Evolutionary conservation across 2,329 filamentous ascomycete genomes (phyloP), one percentile per base, ranked within the genome.

Genomic region (Botrytis byssoidea): DNA sequence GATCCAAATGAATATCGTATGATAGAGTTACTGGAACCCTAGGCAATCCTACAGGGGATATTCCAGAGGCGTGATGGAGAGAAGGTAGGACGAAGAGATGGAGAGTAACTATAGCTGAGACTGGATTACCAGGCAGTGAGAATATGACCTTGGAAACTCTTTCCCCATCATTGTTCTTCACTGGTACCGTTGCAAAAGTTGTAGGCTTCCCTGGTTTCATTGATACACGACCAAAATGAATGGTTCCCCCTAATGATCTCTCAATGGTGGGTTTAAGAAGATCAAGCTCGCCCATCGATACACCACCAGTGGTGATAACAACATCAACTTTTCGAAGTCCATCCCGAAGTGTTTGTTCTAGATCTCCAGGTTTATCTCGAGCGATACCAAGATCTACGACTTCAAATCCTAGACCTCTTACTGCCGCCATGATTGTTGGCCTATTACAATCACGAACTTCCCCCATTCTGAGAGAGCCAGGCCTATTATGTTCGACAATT

Each of bases 151-250:
- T 94, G 1, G 84, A 84, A 37, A 89, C 82, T 64, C 90, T 87
- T 59, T 88, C 84, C 32, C 90, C 89, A 2, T 79, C 80, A 75
- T 88, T 87, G 74, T 88, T 85, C 82, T 90, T 91, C 57, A 88
- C 85, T 1, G 93, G 91, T 0, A 98, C 88, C 0, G 94, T 98
- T 3, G 96, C 96, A 82, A 99, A 99, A 0, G 96, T 99, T 0
- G 95, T 98, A 3, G 96, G 96, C 83, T 98, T 99, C 7, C 96
- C 96, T 0, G 96, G 96, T 85, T 99, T 99, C 96, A 99, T 98
- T 72, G 92, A 89, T 4, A 99, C 96, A 4, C 96, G 92, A 37
- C 96, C 96, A 79, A 99, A 99, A 83, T 98, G 96, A 77, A 99
- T 97, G 0, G 91, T 96, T 12, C 96, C 96, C 73, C 94, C 94